phyloP scores from a whole-genome alignment of 2,329 filamentous ascomycete species.

The Aureobasidium musti region DNA sequence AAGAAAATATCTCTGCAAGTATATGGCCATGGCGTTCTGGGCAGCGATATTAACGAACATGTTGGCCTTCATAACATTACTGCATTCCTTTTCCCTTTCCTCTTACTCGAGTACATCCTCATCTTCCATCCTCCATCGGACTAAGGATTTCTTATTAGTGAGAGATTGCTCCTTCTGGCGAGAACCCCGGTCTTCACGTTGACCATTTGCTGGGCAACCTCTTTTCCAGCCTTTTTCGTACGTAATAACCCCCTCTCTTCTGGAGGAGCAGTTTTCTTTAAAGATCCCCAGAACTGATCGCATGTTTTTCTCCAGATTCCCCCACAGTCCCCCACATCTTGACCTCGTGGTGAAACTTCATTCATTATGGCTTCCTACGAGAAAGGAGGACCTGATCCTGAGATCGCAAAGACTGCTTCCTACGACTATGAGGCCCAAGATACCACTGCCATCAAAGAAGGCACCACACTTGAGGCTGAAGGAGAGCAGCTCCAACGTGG shows the following conservation, averaged over 20 bases:
- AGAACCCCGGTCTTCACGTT: background rate
- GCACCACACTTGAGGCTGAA: slow-evolving; percentile 15
- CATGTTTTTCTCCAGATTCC: slow-evolving; percentile 24
- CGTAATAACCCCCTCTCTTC: slow-evolving; percentile 12
- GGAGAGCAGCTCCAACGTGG: slow-evolving; percentile 52
- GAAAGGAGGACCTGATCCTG: slow-evolving; percentile 21
- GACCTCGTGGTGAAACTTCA: background rate
- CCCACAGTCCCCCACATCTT: slow-evolving; percentile 19
- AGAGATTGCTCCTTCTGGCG: slow-evolving; percentile 27
- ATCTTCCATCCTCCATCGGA: slow-evolving; percentile 2
- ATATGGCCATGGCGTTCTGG: slow-evolving; percentile 20
- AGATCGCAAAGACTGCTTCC: slow-evolving; percentile 14
- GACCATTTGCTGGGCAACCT: slow-evolving; percentile 13
- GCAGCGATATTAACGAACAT: slow-evolving; percentile 12
- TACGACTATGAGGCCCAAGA: slow-evolving; percentile 17
- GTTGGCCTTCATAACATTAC: background rate
- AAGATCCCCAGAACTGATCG: slow-evolving; percentile 20
- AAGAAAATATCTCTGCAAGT: slow-evolving; percentile 1
- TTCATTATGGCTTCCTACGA: slow-evolving; percentile 21
- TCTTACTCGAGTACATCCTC: background rate
- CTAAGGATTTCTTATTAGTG: slow-evolving; percentile 21
- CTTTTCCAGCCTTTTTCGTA: background rate
- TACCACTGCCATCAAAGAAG: slow-evolving; percentile 14
- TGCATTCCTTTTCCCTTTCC: background rate
- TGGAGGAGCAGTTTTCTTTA: slow-evolving; percentile 1